Percentiles rank a stretch among this genome's conserved stretches.
Conservation (phyloP, 1,284 basidiomycete genomes). For the Malassezia vespertilionis region DNA sequence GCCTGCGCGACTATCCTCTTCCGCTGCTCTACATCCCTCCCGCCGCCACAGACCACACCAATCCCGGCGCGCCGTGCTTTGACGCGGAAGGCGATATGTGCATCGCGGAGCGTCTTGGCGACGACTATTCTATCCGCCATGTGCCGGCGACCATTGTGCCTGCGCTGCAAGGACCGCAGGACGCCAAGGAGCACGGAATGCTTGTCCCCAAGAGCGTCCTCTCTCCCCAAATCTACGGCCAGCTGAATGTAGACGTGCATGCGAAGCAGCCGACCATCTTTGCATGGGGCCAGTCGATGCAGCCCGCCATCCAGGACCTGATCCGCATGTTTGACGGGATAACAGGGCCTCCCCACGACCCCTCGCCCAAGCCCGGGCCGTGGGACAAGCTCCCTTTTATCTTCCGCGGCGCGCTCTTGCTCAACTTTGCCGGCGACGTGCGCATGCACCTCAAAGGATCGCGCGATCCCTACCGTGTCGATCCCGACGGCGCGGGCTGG, state of each 20-base stretch:
- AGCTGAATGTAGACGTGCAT: constrained; percentile 56
- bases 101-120: constrained; percentile 78
- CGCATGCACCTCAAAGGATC: constrained; percentile 61
- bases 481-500: constrained; percentile 74
- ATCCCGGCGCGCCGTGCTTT: constrained; percentile 50
- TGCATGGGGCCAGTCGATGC: constrained; percentile 81
- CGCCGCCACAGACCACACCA: constrained; percentile 15
- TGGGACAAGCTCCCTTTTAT: constrained; percentile 68
- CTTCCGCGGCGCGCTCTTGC: constrained; percentile 69
- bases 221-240: constrained; percentile 85
- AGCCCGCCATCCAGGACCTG: constrained; percentile 75
- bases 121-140: constrained; percentile 51
- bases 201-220: constrained; percentile 81
- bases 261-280: constrained; percentile 63
- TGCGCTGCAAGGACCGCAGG: constrained; percentile 46
- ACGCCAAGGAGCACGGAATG: constrained; percentile 57
- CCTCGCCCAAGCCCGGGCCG: constrained; percentile 77
- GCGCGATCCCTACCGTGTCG: constrained; percentile 67
- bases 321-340: constrained; percentile 73
- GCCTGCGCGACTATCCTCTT: constrained; percentile 63
- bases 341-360: constrained; percentile 67
- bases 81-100: constrained; percentile 70
- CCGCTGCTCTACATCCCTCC: constrained; percentile 52
- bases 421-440: constrained; percentile 62
- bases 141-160: constrained; percentile 39